Conservation (phyloP, 176 grass and related monocot genomes). For the Rhynchospora breviuscula region DNA sequence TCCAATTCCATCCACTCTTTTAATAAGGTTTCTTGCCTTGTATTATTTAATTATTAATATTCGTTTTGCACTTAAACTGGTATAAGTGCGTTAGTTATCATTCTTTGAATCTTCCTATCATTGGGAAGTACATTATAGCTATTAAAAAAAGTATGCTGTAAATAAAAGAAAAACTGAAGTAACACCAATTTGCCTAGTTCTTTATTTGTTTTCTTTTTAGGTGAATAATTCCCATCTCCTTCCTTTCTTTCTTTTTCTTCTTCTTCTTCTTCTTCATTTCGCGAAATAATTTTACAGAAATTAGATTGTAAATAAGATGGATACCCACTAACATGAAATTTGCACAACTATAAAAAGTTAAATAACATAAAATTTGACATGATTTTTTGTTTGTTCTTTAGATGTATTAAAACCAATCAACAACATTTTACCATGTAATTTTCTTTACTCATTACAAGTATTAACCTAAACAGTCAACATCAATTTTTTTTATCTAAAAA, state of each 20-base stretch:
- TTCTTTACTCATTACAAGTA: background rate
- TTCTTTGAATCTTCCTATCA: constrained; percentile 22
- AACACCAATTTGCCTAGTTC: background rate
- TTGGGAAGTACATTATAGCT: constrained; percentile 10
- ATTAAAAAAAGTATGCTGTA: background rate
- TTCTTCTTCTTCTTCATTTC: background rate
- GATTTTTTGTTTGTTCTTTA: background rate
- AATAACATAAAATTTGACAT: background rate
- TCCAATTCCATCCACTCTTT: constrained; percentile 7
- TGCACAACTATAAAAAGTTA: background rate
- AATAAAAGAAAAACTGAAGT: background rate
- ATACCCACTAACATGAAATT: background rate
- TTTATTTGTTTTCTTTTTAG: background rate
- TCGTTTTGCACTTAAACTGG: background rate
- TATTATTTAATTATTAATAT: background rate
- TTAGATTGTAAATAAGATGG: background rate
- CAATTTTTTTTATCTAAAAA: background rate
- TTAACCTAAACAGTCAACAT: too few species aligned
- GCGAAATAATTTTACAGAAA: background rate
- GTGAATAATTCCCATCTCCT: background rate
- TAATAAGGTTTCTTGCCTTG: background rate
- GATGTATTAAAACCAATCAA: background rate
- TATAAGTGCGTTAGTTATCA: constrained; percentile 15
- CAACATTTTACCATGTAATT: background rate
- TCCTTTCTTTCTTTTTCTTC: too few species aligned